phyloP scores from a whole-genome alignment of 768 basidiomycete genomes.

The Sistotremastrum suecicum region DNA sequence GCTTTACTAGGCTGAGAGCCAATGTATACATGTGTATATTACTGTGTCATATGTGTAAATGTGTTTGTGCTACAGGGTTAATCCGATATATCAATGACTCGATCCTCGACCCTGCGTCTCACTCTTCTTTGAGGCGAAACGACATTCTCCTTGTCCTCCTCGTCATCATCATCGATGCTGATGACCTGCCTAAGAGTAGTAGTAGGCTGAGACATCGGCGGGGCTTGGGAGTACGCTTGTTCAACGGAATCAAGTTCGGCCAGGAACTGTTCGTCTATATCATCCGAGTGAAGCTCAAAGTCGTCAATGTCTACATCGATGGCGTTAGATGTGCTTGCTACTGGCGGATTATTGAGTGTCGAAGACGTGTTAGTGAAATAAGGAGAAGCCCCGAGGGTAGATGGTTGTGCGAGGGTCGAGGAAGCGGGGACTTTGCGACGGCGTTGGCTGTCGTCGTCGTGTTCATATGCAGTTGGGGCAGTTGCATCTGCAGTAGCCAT shows the following conservation, averaged over 20 bases:
- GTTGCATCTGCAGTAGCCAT: conserved; percentile 5
- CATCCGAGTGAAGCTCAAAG: conserved; percentile 8
- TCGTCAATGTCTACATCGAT: conserved; percentile 22
- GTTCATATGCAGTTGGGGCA: conserved; percentile 9
- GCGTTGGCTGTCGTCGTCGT: conserved; percentile 14
- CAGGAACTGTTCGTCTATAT: conserved; percentile 25
- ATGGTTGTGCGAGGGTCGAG: conserved; percentile 9
- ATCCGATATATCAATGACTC: conserved; percentile 45
- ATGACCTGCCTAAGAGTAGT: conserved; percentile 20
- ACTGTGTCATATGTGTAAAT: not conserved
- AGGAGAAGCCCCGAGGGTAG: not conserved
- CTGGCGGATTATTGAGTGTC: conserved; percentile 8
- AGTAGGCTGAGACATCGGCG: conserved; percentile 11
- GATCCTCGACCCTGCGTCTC: conserved; percentile 22
- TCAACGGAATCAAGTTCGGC: conserved; percentile 24
- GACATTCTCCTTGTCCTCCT: conserved; percentile 51
- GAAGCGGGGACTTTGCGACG: conserved; percentile 11
- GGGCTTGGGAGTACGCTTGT: conserved; percentile 9
- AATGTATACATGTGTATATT: too few species aligned
- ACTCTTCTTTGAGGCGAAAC: conserved; percentile 38
- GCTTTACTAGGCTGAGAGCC: conserved; percentile 44
- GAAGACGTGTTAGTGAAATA: not conserved
- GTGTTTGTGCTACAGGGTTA: conserved; percentile 10
- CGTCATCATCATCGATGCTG: conserved; percentile 30
- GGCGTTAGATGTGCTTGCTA: conserved; percentile 16